A percentile compares a stretch with the other conserved stretches of the same genome.
phyloP scores from a whole-genome alignment of 1,284 basidiomycete species.

The Grifola frondosa region DNA sequence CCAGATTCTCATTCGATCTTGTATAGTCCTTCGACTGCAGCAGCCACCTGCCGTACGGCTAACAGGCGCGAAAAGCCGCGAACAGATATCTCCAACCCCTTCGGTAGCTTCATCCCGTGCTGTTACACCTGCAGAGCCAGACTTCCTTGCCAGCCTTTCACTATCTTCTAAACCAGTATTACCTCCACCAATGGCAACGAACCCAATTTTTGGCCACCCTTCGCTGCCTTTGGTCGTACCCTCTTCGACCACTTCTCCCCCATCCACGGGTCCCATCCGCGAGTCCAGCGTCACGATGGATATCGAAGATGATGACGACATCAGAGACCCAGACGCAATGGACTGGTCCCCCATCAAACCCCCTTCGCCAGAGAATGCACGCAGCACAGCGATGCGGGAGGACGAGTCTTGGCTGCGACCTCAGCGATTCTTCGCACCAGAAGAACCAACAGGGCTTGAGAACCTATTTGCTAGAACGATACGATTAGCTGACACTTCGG shows the following conservation, averaged over 20 bases:
- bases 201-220: constrained; percentile 68
- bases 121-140: constrained; percentile 43
- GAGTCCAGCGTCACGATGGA: constrained; percentile 14
- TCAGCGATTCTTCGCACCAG: constrained; percentile 73
- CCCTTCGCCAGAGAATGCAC: constrained; percentile 11
- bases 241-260: constrained; percentile 13
- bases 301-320: constrained; percentile 29
- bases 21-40: constrained; percentile 54
- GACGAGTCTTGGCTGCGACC: constrained; percentile 57
- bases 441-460: constrained; percentile 77
- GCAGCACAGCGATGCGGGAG: constrained; percentile 28
- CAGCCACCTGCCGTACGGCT: constrained; percentile 67
- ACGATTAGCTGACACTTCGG: constrained; percentile 24
- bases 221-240: constrained; percentile 37
- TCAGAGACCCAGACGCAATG: constrained; percentile 54
- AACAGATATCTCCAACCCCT: constrained; percentile 23
- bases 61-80: constrained; percentile 38
- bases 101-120: constrained; percentile 30
- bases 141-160: constrained; percentile 58
- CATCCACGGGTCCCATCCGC: constrained; percentile 22
- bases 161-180: constrained; percentile 63
- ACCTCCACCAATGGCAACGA: constrained; percentile 19
- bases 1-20: constrained; percentile 52
- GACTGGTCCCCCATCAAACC: constrained; percentile 66
- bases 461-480: constrained; percentile 65